Evolutionary conservation across 257 asterid genomes (phyloP).

Genomic region (Perilla frutescens): DNA sequence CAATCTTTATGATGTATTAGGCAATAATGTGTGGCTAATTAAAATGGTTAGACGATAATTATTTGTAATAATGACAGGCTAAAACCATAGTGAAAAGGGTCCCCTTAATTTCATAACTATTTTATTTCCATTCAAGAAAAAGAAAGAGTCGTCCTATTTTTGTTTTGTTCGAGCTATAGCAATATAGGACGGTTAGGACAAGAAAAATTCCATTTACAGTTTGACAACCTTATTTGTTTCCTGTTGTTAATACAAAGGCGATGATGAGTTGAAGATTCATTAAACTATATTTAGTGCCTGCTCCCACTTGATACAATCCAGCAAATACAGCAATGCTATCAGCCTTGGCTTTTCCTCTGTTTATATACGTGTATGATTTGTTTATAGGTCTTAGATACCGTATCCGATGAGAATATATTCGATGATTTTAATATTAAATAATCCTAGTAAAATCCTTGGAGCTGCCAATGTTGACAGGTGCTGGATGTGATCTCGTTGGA

Average conservation of each 20-base stretch:
- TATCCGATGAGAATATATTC: constrained; percentile 32
- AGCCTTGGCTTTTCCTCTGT: constrained; percentile 22
- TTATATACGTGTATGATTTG: background rate
- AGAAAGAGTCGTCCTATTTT: background rate
- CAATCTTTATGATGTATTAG: constrained; percentile 35
- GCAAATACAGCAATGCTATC: constrained; percentile 15
- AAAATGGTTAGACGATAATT: constrained; percentile 32
- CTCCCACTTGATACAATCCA: constrained; percentile 28
- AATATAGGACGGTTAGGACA: constrained; percentile 1
- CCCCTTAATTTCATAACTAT: background rate
- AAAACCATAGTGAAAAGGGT: background rate
- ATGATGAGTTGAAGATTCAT: constrained; percentile 1
- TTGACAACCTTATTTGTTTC: constrained; percentile 32
- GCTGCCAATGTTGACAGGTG: constrained; percentile 47
- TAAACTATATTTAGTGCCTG: constrained; percentile 24
- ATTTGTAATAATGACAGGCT: constrained; percentile 33
- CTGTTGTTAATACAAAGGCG: constrained; percentile 28
- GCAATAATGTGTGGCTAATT: constrained; percentile 27
- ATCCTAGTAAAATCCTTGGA: background rate
- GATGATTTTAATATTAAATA: background rate
- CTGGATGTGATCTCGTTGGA: constrained; percentile 59
- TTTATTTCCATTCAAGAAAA: constrained; percentile 16
- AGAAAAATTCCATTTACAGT: constrained; percentile 32
- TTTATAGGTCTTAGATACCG: constrained; percentile 2
- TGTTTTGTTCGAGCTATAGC: background rate